These are phyloP conservation scores for Trichoderma sp. DNA, from an alignment of 2,329 filamentous ascomycete genomes.

Conservation along the genomic window DNA sequence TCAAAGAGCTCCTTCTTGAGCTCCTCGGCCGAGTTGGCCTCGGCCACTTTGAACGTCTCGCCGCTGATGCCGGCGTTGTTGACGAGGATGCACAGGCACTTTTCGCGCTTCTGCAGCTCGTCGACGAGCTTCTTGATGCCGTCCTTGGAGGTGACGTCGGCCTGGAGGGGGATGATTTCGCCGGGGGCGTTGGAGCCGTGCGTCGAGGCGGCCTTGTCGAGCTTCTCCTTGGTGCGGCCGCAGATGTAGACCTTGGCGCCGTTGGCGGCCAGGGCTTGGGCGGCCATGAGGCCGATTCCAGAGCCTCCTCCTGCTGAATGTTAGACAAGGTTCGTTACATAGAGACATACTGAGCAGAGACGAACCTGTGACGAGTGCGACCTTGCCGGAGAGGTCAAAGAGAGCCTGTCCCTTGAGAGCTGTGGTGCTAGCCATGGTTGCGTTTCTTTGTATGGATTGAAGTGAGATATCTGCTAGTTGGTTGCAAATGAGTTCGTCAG, in stretches of 20 bases:
- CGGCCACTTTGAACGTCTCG: conserved; percentile 46
- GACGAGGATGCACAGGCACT: conserved; percentile 64
- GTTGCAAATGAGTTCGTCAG: too few relatives aligned
- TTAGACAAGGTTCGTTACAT: background rate
- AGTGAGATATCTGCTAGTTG: too few relatives aligned
- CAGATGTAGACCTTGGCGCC: conserved; percentile 72
- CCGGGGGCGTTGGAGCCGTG: conserved; percentile 57
- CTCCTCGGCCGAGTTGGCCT: conserved; percentile 47
- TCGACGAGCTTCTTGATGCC: conserved; percentile 60
- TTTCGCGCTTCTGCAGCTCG: conserved; percentile 58
- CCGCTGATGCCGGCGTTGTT: conserved; percentile 69
- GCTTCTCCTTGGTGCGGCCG: conserved; percentile 64
- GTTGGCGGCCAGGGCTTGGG: conserved; percentile 66
- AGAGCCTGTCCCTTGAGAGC: conserved; percentile 39
- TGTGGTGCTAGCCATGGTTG: conserved; percentile 9
- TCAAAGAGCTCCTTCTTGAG: conserved; percentile 69
- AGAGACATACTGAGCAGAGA: background rate
- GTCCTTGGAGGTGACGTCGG: conserved; percentile 64
- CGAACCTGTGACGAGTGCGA: conserved; percentile 51
- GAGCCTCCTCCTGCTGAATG: conserved; percentile 52
- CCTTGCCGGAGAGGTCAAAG: conserved; percentile 48
- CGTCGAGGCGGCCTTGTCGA: conserved; percentile 61
- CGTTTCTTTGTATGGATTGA: background rate
- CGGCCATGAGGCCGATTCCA: conserved; percentile 70
- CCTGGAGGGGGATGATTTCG: conserved; percentile 61